phyloP scores from a whole-genome alignment of 495 filamentous ascomycete species.

The Talaromyces ruber region DNA sequence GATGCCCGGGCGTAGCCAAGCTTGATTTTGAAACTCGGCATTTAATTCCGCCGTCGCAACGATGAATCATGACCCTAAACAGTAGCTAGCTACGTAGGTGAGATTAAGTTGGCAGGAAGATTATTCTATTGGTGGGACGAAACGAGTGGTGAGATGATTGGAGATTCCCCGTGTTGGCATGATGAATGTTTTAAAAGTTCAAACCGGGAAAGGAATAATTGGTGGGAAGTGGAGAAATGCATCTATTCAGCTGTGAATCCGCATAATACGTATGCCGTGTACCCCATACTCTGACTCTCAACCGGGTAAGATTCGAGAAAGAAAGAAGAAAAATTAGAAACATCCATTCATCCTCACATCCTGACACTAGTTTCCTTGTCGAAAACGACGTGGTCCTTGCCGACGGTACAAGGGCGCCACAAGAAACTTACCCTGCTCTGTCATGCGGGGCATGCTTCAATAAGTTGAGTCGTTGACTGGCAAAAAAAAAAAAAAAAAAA shows the following conservation, averaged over 20 bases:
- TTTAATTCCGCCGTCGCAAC: neutral
- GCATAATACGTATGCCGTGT: neutral
- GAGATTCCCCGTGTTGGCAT: neutral
- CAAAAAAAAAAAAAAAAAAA: neutral
- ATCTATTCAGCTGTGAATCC: neutral
- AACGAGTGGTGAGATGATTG: neutral
- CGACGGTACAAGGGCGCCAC: neutral
- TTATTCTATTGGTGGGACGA: neutral
- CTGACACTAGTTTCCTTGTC: neutral
- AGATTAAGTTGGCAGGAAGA: neutral
- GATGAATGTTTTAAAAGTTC: neutral
- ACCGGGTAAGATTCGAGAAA: neutral
- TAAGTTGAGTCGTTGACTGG: neutral
- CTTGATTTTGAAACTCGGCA: neutral
- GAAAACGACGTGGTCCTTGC: neutral
- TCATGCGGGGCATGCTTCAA: neutral
- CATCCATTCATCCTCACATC: neutral
- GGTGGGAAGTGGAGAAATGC: neutral
- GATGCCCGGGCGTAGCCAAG: neutral
- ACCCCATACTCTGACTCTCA: neutral
- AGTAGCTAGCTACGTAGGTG: neutral
- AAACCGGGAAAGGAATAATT: neutral
- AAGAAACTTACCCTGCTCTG: neutral
- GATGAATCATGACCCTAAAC: neutral
- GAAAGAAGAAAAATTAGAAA: neutral